Conservation (phyloP, 768 basidiomycete genomes). For the Hericium coralloides region DNA sequence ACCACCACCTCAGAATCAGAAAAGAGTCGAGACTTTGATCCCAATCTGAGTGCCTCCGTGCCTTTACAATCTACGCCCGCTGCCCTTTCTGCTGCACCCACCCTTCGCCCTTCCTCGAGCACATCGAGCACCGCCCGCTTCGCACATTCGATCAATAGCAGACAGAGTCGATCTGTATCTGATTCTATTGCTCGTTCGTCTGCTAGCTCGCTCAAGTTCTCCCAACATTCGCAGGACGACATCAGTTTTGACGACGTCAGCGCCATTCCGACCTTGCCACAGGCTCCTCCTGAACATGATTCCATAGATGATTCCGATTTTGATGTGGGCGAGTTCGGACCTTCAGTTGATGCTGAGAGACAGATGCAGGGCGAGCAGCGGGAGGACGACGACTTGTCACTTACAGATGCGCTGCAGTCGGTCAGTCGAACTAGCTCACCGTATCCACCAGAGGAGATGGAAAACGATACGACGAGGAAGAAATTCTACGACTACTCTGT, state of each 20-base stretch:
- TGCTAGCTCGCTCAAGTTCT: constrained; percentile 5
- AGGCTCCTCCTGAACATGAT: constrained; percentile 20
- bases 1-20: constrained; percentile 22
- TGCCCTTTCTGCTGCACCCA: constrained; percentile 37
- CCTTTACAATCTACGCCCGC: constrained; percentile 66
- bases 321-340: constrained; percentile 20
- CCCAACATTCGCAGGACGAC: not conserved
- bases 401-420: constrained; percentile 49
- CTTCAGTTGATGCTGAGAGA: not conserved
- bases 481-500: constrained; percentile 50
- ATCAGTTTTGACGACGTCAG: constrained; percentile 48
- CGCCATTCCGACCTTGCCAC: constrained; percentile 44
- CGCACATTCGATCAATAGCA: constrained; percentile 42
- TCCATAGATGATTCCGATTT: constrained; percentile 2
- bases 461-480: constrained; percentile 34
- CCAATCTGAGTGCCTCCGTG: constrained; percentile 21
- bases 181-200: constrained; percentile 8
- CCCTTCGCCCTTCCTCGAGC: constrained; percentile 42
- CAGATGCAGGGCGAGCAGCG: constrained; percentile 13
- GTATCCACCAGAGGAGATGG: constrained; percentile 26
- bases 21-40: constrained; percentile 28
- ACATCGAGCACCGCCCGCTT: constrained; percentile 41
- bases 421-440: constrained; percentile 48
- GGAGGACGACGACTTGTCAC: constrained; percentile 33
- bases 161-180: constrained; percentile 31